A percentile compares a stretch with the other conserved stretches of the same genome.
Evolutionary conservation across 306 rosid genomes (phyloP).

Genomic region (Oemleria cerasiformis): DNA sequence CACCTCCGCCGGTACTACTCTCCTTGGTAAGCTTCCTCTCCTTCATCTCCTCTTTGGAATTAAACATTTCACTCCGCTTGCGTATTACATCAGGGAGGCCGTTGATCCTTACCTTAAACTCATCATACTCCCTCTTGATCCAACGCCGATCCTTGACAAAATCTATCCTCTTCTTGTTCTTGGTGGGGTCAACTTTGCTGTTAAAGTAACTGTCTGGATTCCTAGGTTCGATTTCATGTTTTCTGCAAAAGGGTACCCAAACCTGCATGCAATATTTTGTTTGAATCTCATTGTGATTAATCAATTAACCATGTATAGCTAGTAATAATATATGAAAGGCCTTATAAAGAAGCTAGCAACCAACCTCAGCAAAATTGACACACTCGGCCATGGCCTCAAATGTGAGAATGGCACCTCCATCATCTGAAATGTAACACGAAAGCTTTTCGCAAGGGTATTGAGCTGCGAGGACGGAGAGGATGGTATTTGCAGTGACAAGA

Average conservation of each 20-base stretch:
- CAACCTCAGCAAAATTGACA: slow-evolving; percentile 74
- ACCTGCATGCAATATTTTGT: slow-evolving; percentile 29
- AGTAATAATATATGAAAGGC: too few species aligned
- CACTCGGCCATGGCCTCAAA: slow-evolving; percentile 94
- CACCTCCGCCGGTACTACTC: slow-evolving; percentile 22
- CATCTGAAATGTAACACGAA: slow-evolving; percentile 72
- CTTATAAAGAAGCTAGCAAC: background rate
- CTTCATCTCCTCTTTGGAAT: slow-evolving; percentile 54
- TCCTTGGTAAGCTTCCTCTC: slow-evolving; percentile 52
- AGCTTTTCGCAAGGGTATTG: slow-evolving; percentile 73
- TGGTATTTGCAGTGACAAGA: slow-evolving; percentile 79
- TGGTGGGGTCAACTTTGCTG: slow-evolving; percentile 67
- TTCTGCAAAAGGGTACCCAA: slow-evolving; percentile 89
- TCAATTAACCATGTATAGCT: too few species aligned
- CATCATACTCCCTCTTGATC: slow-evolving; percentile 92
- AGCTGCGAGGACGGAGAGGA: slow-evolving; percentile 68
- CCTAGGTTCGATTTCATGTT: slow-evolving; percentile 73
- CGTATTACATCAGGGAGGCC: slow-evolving; percentile 62
- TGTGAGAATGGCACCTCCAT: slow-evolving; percentile 87
- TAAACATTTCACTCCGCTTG: slow-evolving; percentile 46
- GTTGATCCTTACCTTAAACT: slow-evolving; percentile 84
- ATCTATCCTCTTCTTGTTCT: slow-evolving; percentile 70
- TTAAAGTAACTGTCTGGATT: slow-evolving; percentile 81
- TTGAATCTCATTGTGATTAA: too few species aligned
- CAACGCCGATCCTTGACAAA: slow-evolving; percentile 83